phyloP scores from a whole-genome alignment of 78 protist species.

The slime mould (Dictyostelium discoideum) region DNA sequence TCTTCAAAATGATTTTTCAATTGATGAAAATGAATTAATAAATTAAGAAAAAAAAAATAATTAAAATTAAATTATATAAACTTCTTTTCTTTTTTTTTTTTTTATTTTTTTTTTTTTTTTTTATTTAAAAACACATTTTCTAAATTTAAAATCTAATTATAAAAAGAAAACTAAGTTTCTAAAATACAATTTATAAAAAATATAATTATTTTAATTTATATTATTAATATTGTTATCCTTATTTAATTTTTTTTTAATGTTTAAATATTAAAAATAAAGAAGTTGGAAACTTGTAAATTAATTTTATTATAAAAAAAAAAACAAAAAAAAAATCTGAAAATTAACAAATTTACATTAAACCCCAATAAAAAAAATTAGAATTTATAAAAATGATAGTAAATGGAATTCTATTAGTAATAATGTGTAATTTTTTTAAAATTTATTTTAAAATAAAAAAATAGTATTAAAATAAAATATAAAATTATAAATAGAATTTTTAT shows the following conservation, averaged over 20 bases:
- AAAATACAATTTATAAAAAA: no score
- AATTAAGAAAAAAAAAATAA: not conserved
- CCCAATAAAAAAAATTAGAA: not conserved
- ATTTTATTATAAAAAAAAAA: not conserved
- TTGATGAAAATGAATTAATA: constrained; percentile 7
- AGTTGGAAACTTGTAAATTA: not conserved
- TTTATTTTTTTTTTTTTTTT: no score
- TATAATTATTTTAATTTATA: no score
- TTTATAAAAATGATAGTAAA: not conserved
- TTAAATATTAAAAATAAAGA: not conserved
- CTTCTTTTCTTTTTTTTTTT: not conserved
- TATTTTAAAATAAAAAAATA: no score
- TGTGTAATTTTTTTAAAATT: not conserved
- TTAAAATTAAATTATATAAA: not conserved
- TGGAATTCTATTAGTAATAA: not conserved
- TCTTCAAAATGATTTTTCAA: not conserved
- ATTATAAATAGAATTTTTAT: not conserved
- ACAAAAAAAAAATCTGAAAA: not conserved
- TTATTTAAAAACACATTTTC: no score
- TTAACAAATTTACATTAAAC: not conserved
- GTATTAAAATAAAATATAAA: not conserved
- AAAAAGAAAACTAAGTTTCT: no score
- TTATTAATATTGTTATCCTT: not conserved
- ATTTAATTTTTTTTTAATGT: not conserved
- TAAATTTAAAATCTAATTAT: no score